Conservation (phyloP, 306 rosid species). For the Vigna hirtella region DNA sequence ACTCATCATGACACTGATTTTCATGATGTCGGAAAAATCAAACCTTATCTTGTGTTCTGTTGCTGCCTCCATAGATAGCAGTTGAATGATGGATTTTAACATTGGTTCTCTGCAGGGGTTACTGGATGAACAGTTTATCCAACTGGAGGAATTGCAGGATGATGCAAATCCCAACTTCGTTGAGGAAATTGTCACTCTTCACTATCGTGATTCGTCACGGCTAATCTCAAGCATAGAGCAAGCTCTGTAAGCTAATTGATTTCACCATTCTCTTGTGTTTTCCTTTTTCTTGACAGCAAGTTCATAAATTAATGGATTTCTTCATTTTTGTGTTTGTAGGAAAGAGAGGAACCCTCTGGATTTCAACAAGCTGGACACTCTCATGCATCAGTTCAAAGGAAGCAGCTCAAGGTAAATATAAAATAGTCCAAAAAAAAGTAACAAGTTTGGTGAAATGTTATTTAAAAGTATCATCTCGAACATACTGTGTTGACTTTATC, state of each 20-base stretch:
- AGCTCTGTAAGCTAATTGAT: constrained; percentile 60
- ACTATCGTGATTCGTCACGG: constrained; percentile 77
- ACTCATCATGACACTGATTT: no score
- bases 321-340: constrained; percentile 41
- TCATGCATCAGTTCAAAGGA: constrained; percentile 92
- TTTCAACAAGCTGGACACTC: constrained; percentile 71
- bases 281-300: not conserved
- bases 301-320: not conserved
- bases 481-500: constrained; percentile 53
- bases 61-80: not conserved
- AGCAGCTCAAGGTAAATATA: constrained; percentile 82
- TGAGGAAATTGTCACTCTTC: constrained; percentile 82
- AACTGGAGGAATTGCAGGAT: constrained; percentile 86
- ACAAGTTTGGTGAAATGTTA: not conserved
- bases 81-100: constrained; percentile 1
- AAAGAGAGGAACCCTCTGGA: constrained; percentile 72
- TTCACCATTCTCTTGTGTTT: not conserved
- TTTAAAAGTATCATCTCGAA: constrained; percentile 41
- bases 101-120: constrained; percentile 57
- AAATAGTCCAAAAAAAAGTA: not conserved
- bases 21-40: not conserved
- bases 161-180: constrained; percentile 92
- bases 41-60: not conserved
- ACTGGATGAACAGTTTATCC: constrained; percentile 88
- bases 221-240: constrained; percentile 74